Evolutionary conservation across 768 basidiomycete genomes (phyloP), one percentile per base, ranked within the genome.

Genomic region (Rossbeevera mucosa): DNA sequence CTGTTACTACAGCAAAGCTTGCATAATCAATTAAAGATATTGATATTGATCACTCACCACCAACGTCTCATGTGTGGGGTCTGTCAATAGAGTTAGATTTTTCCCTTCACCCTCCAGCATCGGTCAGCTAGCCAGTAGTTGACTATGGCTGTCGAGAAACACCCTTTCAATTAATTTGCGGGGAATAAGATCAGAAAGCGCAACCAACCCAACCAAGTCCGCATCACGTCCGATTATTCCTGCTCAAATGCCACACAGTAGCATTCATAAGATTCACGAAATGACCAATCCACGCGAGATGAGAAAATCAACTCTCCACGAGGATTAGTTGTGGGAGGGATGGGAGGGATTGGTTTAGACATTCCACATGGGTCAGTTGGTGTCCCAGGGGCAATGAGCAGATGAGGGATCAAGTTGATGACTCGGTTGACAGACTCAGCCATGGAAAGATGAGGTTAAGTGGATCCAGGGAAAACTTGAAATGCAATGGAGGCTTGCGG

Each of bases 261-360:
- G 14, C 91, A 81, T 68, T 97, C 94, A 71, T 99, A 99, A 0
- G 86, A 80, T 50, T 98, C 96, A 21, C 90, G 77, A 68, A 98
- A 98, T 18, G 69, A 63, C 47, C 80, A 78, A 54, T 91, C 87
- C 18, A 99, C 87, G 43, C 90, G 83, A 11, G 86, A 90, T 2
- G 91, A 93, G 71, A 99, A 96, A 50, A 98, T 96, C 53, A 99
- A 82, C 65, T 99, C 96, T 46, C 96, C 95, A 13, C 94, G 86
- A 3, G 95, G 94, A 68, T 93, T 96, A 25, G 76, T 75, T 12
- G 92, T 79, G 0, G 93, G 91, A 3, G 94, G 93, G 38, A 96
- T 94, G n/a, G 91, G 82, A 40, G 71, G 58, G 36, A 66, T 63
- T 46, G 79, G 79, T 22, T 79, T 70, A 25, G 81, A 76, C 7